Evolutionary conservation across 2,329 filamentous ascomycete genomes (phyloP).

Genomic region (Thelonectria rubi): DNA sequence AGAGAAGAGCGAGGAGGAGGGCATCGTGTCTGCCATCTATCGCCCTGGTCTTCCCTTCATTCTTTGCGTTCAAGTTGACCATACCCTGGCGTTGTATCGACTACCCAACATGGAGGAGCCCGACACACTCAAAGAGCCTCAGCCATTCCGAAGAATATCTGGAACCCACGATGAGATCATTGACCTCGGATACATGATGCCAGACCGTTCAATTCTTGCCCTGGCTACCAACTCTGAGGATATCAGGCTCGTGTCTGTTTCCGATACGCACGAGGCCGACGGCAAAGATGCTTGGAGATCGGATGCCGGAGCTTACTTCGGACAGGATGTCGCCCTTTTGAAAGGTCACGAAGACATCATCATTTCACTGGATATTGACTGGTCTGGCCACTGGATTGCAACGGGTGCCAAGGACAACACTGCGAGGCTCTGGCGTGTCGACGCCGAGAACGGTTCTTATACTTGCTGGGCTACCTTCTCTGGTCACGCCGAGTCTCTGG

Average conservation of each 20-base stretch:
- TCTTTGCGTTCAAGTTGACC: constrained; percentile 86
- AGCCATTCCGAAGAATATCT: constrained; percentile 80
- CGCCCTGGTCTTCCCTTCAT: constrained; percentile 73
- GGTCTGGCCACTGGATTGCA: constrained; percentile 96
- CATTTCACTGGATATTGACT: constrained; percentile 92
- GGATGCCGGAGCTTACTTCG: constrained; percentile 72
- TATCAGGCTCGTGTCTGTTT: constrained; percentile 83
- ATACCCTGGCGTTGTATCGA: constrained; percentile 81
- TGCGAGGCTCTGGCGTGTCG: constrained; percentile 88
- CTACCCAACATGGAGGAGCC: constrained; percentile 52
- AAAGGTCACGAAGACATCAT: constrained; percentile 96
- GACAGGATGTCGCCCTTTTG: constrained; percentile 85
- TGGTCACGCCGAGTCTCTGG: constrained; percentile 93
- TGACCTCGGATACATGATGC: constrained; percentile 86
- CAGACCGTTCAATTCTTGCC: constrained; percentile 82
- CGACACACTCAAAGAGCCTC: constrained; percentile 49
- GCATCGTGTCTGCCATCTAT: constrained; percentile 77
- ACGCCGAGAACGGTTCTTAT: constrained; percentile 77
- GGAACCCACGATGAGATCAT: constrained; percentile 98
- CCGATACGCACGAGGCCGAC: constrained; percentile 46
- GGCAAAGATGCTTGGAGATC: constrained; percentile 35
- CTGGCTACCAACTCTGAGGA: constrained; percentile 96
- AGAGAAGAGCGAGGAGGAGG: constrained; percentile 66
- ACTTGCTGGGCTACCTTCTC: constrained; percentile 84
- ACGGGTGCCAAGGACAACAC: constrained; percentile 98